Evolutionary conservation across 2,329 filamentous ascomycete genomes (phyloP).

Genomic region (Esteya vermicola): DNA sequence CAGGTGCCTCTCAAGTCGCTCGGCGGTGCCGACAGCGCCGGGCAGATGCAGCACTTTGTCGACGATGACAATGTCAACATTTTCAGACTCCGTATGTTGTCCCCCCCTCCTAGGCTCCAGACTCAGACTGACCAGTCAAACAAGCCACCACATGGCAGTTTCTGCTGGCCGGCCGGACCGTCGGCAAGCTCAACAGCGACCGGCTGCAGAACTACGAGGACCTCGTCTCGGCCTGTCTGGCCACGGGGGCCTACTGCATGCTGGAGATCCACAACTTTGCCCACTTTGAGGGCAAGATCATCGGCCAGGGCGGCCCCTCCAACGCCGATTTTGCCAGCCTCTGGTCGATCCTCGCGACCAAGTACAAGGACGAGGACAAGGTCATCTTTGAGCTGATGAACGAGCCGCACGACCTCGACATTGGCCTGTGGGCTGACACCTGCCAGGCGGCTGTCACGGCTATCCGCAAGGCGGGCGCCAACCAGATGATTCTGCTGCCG

Average conservation of each 20-base stretch:
- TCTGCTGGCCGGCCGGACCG: constrained; percentile 27
- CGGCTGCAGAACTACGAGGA: constrained; percentile 32
- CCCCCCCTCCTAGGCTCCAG: neutral
- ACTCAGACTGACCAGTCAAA: neutral
- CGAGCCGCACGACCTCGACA: constrained; percentile 48
- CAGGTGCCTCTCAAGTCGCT: constrained; percentile 17
- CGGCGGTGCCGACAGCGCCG: constrained; percentile 20
- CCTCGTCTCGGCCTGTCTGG: constrained; percentile 33
- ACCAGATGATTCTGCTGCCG: constrained; percentile 49
- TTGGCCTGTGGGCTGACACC: constrained; percentile 42
- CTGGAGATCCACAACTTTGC: constrained; percentile 42
- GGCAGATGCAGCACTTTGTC: constrained; percentile 42
- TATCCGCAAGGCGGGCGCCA: constrained; percentile 49
- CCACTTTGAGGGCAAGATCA: constrained; percentile 45
- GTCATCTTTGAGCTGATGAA: constrained; percentile 57
- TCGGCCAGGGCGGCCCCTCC: constrained; percentile 50
- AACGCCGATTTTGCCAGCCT: constrained; percentile 46
- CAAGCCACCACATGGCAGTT: constrained; percentile 36
- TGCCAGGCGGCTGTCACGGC: constrained; percentile 50
- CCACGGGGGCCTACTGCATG: constrained; percentile 32
- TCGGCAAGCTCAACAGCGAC: constrained; percentile 24
- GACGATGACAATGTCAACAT: constrained; percentile 38
- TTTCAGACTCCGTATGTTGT: constrained; percentile 30
- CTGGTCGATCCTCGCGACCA: constrained; percentile 43
- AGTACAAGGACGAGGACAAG: constrained; percentile 38